Conservation (phyloP, 1,139 yeast species). For the Debaryomyces sp. region DNA sequence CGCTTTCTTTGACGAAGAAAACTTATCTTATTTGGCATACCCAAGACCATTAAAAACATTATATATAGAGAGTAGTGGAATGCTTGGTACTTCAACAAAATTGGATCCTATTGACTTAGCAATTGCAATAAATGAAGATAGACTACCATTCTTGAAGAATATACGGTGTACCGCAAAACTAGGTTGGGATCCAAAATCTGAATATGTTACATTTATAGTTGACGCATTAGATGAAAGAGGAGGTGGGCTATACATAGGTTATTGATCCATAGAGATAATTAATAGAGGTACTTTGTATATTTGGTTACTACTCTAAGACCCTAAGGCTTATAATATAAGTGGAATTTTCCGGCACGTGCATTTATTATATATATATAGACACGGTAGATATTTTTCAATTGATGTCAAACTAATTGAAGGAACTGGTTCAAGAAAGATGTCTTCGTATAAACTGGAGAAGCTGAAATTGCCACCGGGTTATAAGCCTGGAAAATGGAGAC, state of each 20-base stretch:
- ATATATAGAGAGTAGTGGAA: constrained; percentile 82
- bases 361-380: background rate
- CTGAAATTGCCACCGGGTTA: constrained; percentile 4
- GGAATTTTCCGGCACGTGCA: constrained; percentile 1
- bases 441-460: constrained; percentile 3
- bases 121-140: constrained; percentile 75
- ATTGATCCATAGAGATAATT: constrained; percentile 19
- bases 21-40: constrained; percentile 39
- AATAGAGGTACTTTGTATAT: background rate
- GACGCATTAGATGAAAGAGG: constrained; percentile 42
- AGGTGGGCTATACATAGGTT: constrained; percentile 50
- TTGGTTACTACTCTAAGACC: background rate
- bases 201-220: constrained; percentile 54
- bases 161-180: constrained; percentile 73
- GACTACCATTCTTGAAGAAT: constrained; percentile 67
- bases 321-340: background rate
- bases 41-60: constrained; percentile 65
- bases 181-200: constrained; percentile 86
- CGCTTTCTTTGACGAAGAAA: constrained; percentile 62
- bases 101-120: constrained; percentile 88
- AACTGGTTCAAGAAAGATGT: background rate
- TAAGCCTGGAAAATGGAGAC: constrained; percentile 21
- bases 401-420: background rate
- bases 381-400: background rate
- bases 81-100: constrained; percentile 81